phyloP scores from a whole-genome alignment of 495 filamentous ascomycete genomes.

The Penicillium egyptiacum region DNA sequence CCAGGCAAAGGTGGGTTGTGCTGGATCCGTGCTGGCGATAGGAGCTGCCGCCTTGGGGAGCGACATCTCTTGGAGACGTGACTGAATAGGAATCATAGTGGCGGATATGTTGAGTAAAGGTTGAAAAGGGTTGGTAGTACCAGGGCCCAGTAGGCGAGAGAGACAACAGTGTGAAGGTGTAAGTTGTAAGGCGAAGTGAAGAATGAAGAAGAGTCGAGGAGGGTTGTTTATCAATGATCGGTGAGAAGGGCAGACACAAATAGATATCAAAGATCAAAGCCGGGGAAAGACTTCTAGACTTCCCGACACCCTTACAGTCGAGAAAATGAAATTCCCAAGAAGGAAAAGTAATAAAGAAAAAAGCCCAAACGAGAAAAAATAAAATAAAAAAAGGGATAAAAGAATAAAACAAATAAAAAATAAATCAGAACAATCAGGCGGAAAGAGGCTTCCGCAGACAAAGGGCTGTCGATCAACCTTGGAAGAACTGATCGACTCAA shows the following conservation, averaged over 20 bases:
- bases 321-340: constrained; percentile 14
- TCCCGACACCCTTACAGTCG: constrained; percentile 32
- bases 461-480: constrained; percentile 18
- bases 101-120: background rate
- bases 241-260: constrained; percentile 13
- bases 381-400: constrained; percentile 4
- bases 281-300: constrained; percentile 37
- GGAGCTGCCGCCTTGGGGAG: constrained; percentile 27
- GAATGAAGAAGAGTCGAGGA: constrained; percentile 11
- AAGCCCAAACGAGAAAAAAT: background rate
- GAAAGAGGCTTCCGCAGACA: constrained; percentile 23
- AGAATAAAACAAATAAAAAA: constrained; percentile 11
- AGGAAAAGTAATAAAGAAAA: constrained; percentile 6
- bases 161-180: constrained; percentile 9
- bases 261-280: constrained; percentile 23
- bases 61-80: constrained; percentile 28
- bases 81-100: constrained; percentile 33
- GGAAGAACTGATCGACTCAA: background rate
- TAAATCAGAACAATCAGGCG: constrained; percentile 16
- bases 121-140: constrained; percentile 1
- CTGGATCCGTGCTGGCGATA: constrained; percentile 35
- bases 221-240: constrained; percentile 23
- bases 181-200: constrained; percentile 7
- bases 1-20: constrained; percentile 38
- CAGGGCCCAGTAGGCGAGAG: constrained; percentile 4